phyloP scores from a whole-genome alignment of 2,329 filamentous ascomycete species.

The Dothidotthia symphoricarpi region DNA sequence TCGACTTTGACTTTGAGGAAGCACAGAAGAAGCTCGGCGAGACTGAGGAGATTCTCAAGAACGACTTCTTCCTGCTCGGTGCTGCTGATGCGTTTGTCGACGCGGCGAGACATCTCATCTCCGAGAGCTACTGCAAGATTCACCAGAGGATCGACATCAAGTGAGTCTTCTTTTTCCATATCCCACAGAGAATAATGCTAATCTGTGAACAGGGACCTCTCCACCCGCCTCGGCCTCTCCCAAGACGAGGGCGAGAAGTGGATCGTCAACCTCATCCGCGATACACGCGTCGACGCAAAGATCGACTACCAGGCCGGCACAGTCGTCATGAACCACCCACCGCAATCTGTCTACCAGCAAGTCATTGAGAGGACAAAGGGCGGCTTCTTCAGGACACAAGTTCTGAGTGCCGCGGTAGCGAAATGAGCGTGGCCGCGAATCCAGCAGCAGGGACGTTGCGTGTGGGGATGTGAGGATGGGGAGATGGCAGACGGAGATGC shows the following conservation, averaged over 20 bases:
- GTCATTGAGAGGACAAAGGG: slow-evolving; percentile 99
- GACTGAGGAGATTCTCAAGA: slow-evolving; percentile 86
- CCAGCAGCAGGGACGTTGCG: too few relatives aligned
- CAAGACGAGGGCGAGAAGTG: slow-evolving; percentile 98
- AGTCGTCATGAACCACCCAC: slow-evolving; percentile 98
- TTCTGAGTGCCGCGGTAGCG: slow-evolving; percentile 64
- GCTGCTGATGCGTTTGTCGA: slow-evolving; percentile 89
- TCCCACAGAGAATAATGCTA: slow-evolving; percentile 7
- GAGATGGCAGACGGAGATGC: too few relatives aligned
- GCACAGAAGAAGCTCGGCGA: slow-evolving; percentile 82
- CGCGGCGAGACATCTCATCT: slow-evolving; percentile 91
- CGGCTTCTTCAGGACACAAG: slow-evolving; percentile 96
- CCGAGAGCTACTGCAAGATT: slow-evolving; percentile 99
- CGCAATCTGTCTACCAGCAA: slow-evolving; percentile 97
- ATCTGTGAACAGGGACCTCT: slow-evolving; percentile 65
- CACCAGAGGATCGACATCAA: slow-evolving; percentile 98
- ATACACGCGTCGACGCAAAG: slow-evolving; percentile 96
- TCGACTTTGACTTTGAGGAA: slow-evolving; percentile 97
- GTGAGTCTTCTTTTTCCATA: slow-evolving; percentile 43
- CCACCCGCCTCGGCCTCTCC: slow-evolving; percentile 83
- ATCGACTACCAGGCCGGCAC: slow-evolving; percentile 99
- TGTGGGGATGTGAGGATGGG: too few relatives aligned
- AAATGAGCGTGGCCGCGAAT: slow-evolving; percentile 35
- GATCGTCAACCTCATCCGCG: slow-evolving; percentile 99
- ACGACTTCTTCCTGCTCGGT: slow-evolving; percentile 91